A percentile compares a stretch with the other conserved stretches of the same genome.
phyloP scores from a whole-genome alignment of 2,329 filamentous ascomycete species.

The Colletotrichum lentis region DNA sequence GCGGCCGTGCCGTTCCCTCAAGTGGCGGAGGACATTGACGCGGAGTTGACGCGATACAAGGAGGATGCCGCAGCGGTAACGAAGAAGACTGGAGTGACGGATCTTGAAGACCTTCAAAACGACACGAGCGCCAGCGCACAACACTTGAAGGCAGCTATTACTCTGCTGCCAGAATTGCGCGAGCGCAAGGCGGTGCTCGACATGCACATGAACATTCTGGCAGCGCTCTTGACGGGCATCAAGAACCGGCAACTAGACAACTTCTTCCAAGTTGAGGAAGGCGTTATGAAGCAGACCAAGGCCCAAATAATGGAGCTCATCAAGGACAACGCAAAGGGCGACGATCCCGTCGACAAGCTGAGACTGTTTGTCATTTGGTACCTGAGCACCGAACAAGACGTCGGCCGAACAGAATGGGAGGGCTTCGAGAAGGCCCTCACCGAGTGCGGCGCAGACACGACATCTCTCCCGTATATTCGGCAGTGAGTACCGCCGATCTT shows the following conservation, averaged over 20 bases:
- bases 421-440: conserved; percentile 86
- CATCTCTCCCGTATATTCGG: conserved; percentile 83
- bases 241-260: conserved; percentile 95
- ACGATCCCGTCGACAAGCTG: conserved; percentile 85
- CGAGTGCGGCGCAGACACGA: conserved; percentile 76
- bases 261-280: conserved; percentile 95
- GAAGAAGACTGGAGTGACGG: conserved; percentile 91
- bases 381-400: conserved; percentile 89
- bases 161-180: conserved; percentile 86
- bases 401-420: conserved; percentile 82
- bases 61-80: conserved; percentile 94
- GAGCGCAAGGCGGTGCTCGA: conserved; percentile 93
- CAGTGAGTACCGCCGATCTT: conserved; percentile 63
- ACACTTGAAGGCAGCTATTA: conserved; percentile 95
- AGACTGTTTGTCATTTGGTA: conserved; percentile 97
- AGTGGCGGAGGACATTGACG: conserved; percentile 94
- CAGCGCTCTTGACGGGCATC: conserved; percentile 67
- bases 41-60: conserved; percentile 92
- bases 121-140: conserved; percentile 89
- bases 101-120: conserved; percentile 90
- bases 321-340: conserved; percentile 82
- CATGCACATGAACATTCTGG: conserved; percentile 96
- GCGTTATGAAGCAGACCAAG: conserved; percentile 89
- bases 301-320: conserved; percentile 87
- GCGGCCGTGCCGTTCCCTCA: conserved; percentile 91